Conservation (phyloP, 495 filamentous ascomycete genomes). For the Penicillium waksmanii region DNA sequence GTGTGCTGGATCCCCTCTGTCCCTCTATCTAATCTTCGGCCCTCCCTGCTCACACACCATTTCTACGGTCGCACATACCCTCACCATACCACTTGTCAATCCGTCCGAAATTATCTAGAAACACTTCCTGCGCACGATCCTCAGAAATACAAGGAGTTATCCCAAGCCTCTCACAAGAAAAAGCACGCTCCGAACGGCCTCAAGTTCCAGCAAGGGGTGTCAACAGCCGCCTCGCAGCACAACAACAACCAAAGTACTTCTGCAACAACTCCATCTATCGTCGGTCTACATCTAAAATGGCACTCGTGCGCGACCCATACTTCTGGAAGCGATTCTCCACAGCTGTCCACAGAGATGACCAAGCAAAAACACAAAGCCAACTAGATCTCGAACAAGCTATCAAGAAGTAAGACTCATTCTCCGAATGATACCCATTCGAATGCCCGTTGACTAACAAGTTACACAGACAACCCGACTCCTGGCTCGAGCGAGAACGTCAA, state of each 20-base stretch:
- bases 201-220: too few relatives aligned
- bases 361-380: conserved; percentile 24
- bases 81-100: not conserved
- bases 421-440: not conserved
- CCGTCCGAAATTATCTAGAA: not conserved
- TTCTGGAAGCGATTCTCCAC: conserved; percentile 67
- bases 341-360: conserved; percentile 58
- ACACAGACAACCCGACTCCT: conserved; percentile 31
- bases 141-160: too few relatives aligned
- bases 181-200: too few relatives aligned
- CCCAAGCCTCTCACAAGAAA: too few relatives aligned
- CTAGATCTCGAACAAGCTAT: conserved; percentile 18
- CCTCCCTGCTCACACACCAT: not conserved
- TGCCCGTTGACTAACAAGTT: conserved; percentile 3
- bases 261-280: not conserved
- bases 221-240: not conserved
- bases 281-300: conserved; percentile 21
- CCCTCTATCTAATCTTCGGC: conserved; percentile 9
- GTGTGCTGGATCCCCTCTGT: conserved; percentile 7
- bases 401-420: conserved; percentile 18
- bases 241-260: conserved; percentile 1
- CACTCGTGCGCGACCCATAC: conserved; percentile 58
- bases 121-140: not conserved
- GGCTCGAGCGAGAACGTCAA: conserved; percentile 38
- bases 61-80: not conserved